Evolutionary conservation across 768 basidiomycete species (phyloP).

Genomic region (Auriscalpium vulgare): DNA sequence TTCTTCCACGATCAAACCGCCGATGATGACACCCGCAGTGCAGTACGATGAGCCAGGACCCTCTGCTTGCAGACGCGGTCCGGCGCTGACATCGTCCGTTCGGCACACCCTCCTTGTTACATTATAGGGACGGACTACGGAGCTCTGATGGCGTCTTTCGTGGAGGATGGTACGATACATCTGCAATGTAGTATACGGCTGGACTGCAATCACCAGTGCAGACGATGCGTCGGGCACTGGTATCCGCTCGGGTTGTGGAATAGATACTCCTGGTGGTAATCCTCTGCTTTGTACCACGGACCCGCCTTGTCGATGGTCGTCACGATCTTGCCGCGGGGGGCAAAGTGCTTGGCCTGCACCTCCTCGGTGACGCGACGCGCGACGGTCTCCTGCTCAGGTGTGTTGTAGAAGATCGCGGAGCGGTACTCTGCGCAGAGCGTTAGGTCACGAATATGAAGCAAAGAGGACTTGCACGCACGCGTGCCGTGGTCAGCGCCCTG

Average conservation of each 20-base stretch:
- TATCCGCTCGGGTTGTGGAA: slow-evolving; percentile 85
- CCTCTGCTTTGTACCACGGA: slow-evolving; percentile 77
- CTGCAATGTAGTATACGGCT: neutral
- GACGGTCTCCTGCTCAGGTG: slow-evolving; percentile 59
- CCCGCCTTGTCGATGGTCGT: slow-evolving; percentile 67
- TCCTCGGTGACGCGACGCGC: slow-evolving; percentile 76
- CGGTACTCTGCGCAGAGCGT: slow-evolving; percentile 63
- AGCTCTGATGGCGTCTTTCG: slow-evolving; percentile 16
- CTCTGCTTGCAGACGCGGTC: slow-evolving; percentile 11
- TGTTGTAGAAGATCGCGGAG: slow-evolving; percentile 81
- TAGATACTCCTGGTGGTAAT: slow-evolving; percentile 77
- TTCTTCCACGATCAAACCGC: slow-evolving; percentile 43
- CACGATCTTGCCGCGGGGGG: slow-evolving; percentile 61
- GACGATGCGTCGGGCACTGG: slow-evolving; percentile 81
- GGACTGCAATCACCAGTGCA: slow-evolving; percentile 59
- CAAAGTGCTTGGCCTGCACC: slow-evolving; percentile 78
- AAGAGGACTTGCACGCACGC: slow-evolving; percentile 40
- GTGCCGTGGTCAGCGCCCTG: slow-evolving; percentile 76
- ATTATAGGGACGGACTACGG: slow-evolving; percentile 16
- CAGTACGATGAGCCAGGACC: slow-evolving; percentile 16
- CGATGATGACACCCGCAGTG: slow-evolving; percentile 19
- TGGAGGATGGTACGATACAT: neutral
- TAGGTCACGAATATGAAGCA: neutral
- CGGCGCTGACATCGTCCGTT: slow-evolving; percentile 16
- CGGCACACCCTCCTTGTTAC: slow-evolving; percentile 19